Base-by-base conservation (phyloP, 495 filamentous ascomycete genomes). In the Friedmanniomyces endolithicus region DNA sequence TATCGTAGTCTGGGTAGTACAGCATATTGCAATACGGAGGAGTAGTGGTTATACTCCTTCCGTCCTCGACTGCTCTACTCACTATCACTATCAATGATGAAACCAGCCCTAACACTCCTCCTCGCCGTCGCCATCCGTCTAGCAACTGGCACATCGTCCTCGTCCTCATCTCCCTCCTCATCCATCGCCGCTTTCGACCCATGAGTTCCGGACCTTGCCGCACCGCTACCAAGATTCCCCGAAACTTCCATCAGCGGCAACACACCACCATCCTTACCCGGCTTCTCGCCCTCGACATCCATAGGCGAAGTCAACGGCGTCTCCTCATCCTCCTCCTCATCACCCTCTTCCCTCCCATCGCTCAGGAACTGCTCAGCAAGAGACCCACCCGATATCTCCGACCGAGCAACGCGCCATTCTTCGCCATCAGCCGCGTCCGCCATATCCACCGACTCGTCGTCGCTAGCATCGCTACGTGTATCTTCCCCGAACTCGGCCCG, bases 41-140 rank as follows among this genome's bases (percentile, higher is more conserved):
- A n/a, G n/a, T n/a, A n/a, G n/a, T n/a, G n/a, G n/a, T n/a, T n/a
- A n/a, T n/a, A n/a, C n/a, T n/a, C n/a, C n/a, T n/a, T n/a, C n/a
- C n/a, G n/a, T n/a, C n/a, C n/a, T n/a, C n/a, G n/a, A n/a, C n/a
- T n/a, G n/a, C n/a, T n/a, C 17, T 41, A 41, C 37, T 65, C 62
- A 39, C 77, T 79, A 61, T 81, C 57, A 40, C 24, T 25, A 31
- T 57, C 78, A 44, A 79, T 55, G 50, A 80, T 63, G 55, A 80
- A 79, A 23, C 75, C 76, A 4, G 71, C 73, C 60, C 70, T 71
- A 1, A 68, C 68, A 48, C 68, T 72, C 46, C 66, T 65, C 60
- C 74, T 65, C 23, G 39, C 34, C 22, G 39, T 40, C 19, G 62
- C 34, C 22, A 29, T 40, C 19, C 58, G 50, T 34, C 60, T 64